Conservation (phyloP, 345 rosid genomes). For the Citrus hindsii region DNA sequence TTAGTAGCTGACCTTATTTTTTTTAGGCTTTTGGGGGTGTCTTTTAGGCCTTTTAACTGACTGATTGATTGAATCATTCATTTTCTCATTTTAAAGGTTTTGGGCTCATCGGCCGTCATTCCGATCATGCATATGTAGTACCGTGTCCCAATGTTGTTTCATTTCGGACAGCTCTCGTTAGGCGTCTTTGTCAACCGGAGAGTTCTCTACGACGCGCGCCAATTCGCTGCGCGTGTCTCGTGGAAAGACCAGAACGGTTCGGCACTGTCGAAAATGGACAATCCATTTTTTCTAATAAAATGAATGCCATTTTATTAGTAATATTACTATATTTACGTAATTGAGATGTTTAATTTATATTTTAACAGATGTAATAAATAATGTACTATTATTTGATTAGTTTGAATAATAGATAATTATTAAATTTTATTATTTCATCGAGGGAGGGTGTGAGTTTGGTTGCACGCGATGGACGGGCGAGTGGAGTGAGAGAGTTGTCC, state of each 20-base stretch:
- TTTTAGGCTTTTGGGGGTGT: too few species aligned
- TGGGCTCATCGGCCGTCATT: slow-evolving; percentile 46
- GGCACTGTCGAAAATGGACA: too few species aligned
- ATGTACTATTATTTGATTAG: too few species aligned
- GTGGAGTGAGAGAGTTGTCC: not conserved
- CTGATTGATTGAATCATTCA: not conserved
- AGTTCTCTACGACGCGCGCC: not conserved
- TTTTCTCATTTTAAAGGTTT: not conserved
- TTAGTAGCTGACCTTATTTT: slow-evolving; percentile 16
- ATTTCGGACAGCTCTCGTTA: not conserved
- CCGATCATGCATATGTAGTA: slow-evolving; percentile 15
- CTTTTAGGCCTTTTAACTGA: too few species aligned
- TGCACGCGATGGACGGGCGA: not conserved
- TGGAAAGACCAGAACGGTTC: not conserved
- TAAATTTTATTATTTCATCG: not conserved
- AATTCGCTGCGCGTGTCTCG: not conserved
- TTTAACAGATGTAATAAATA: too few species aligned
- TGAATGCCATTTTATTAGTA: too few species aligned
- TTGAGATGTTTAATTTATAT: too few species aligned
- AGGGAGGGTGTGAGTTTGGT: not conserved
- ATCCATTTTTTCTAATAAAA: not conserved
- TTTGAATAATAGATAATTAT: too few species aligned
- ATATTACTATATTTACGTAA: too few species aligned
- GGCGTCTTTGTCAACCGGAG: too few species aligned
- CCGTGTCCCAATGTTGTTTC: slow-evolving; percentile 40